These are phyloP conservation scores for Maudiozyma turicensis DNA, from an alignment of 805 yeast genomes.

Conservation along the genomic window DNA sequence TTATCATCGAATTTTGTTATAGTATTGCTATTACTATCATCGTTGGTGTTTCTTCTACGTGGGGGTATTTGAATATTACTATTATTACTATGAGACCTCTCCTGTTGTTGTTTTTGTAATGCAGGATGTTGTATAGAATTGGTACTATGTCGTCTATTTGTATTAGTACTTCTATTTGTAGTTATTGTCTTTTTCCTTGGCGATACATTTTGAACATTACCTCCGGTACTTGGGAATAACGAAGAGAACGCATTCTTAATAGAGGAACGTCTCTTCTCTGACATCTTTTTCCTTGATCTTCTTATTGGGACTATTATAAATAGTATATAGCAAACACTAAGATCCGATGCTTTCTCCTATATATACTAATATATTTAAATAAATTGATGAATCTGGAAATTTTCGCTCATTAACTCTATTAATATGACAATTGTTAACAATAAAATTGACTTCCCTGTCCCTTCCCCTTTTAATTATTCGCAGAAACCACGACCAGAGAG, in stretches of 20 bases:
- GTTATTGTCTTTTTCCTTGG: neutral
- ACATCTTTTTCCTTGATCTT: too few relatives aligned
- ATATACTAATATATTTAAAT: too few relatives aligned
- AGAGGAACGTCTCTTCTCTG: constrained; percentile 16
- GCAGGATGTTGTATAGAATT: neutral
- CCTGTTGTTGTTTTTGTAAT: neutral
- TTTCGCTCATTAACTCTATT: too few relatives aligned
- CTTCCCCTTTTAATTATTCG: too few relatives aligned
- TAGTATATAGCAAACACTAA: too few relatives aligned
- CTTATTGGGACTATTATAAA: too few relatives aligned
- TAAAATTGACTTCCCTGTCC: too few relatives aligned
- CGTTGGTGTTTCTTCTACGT: neutral
- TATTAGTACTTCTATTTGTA: neutral
- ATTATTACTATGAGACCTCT: neutral
- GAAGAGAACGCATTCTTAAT: constrained; percentile 19
- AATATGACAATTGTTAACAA: too few relatives aligned
- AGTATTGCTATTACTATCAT: neutral
- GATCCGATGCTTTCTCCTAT: too few relatives aligned
- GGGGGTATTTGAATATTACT: neutral
- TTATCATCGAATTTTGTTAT: neutral
- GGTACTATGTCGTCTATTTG: constrained; percentile 1
- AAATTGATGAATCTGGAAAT: too few relatives aligned
- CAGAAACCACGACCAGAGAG: too few relatives aligned
- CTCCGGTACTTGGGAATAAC: constrained; percentile 6
- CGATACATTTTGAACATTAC: neutral